Conservation (phyloP, 345 rosid species). For the Turritis glabra region DNA sequence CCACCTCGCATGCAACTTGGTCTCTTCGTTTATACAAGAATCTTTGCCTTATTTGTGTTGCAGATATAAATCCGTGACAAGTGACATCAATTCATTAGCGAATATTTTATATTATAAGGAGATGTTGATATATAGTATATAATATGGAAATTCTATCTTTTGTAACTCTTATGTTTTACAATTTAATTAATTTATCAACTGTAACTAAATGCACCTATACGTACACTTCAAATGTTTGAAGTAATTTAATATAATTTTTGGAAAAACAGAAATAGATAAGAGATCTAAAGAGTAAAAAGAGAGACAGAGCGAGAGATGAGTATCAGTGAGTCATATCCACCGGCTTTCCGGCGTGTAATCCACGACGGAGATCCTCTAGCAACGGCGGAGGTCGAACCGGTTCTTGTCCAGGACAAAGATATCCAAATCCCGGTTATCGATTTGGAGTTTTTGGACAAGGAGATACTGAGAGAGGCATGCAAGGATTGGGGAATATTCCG, state of each 20-base stretch:
- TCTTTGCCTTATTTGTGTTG: slow-evolving; percentile 7
- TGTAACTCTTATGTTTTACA: too few relatives aligned
- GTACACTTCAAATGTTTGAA: not conserved
- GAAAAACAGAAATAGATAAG: not conserved
- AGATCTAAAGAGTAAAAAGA: slow-evolving; percentile 12
- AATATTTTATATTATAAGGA: slow-evolving; percentile 5
- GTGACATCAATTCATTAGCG: slow-evolving; percentile 4
- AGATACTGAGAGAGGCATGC: slow-evolving; percentile 54
- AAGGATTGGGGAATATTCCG: slow-evolving; percentile 71
- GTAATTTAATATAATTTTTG: not conserved
- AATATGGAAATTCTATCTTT: too few relatives aligned
- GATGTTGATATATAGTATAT: not conserved
- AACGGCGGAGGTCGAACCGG: slow-evolving; percentile 20
- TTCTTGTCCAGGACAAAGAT: slow-evolving; percentile 36
- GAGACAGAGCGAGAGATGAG: slow-evolving; percentile 28
- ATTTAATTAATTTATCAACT: too few relatives aligned
- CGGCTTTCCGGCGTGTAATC: slow-evolving; percentile 39
- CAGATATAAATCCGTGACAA: slow-evolving; percentile 25
- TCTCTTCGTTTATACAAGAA: slow-evolving; percentile 3
- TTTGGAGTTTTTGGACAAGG: slow-evolving; percentile 46
- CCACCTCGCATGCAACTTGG: slow-evolving; percentile 24
- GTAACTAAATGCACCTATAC: slow-evolving; percentile 6
- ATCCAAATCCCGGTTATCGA: slow-evolving; percentile 53
- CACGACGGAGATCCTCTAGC: not conserved
- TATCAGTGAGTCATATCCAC: slow-evolving; percentile 53